These are phyloP conservation scores for Phaeosphaeria sp. DNA, from an alignment of 2,329 filamentous ascomycete species.

Conservation along the genomic window DNA sequence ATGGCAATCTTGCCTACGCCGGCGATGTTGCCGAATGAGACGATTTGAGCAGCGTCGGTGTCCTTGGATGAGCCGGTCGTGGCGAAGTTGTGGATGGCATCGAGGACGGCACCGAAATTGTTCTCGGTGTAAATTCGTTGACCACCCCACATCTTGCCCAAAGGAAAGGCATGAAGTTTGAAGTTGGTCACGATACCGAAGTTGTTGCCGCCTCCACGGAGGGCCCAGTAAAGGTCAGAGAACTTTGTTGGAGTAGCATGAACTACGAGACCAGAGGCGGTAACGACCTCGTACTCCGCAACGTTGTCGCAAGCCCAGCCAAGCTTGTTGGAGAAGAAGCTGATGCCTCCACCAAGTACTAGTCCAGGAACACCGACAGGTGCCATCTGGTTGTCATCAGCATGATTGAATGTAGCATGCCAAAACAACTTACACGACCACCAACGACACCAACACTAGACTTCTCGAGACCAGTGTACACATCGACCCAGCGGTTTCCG, in stretches of 20 bases:
- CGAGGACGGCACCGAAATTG: constrained; percentile 18
- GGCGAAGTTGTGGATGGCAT: constrained; percentile 19
- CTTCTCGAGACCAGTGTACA: constrained; percentile 38
- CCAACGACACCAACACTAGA: constrained; percentile 38
- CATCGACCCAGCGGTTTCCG: constrained; percentile 44
- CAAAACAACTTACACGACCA: constrained; percentile 33
- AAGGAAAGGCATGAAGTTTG: constrained; percentile 23
- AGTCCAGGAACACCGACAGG: constrained; percentile 43
- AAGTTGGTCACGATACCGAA: constrained; percentile 44
- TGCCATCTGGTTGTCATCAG: constrained; percentile 20
- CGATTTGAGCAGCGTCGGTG: constrained; percentile 33
- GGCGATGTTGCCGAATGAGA: constrained; percentile 9
- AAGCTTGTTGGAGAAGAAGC: constrained; percentile 27
- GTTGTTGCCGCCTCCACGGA: constrained; percentile 40
- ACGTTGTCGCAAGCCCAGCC: constrained; percentile 42
- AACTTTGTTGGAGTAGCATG: constrained; percentile 26
- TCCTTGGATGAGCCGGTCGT: constrained; percentile 22
- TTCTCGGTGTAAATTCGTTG: constrained; percentile 7
- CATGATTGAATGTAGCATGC: neutral
- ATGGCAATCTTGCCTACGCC: constrained; percentile 28
- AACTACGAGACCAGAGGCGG: constrained; percentile 32
- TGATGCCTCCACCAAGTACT: constrained; percentile 36
- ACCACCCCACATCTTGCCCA: constrained; percentile 32
- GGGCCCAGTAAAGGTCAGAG: constrained; percentile 37
- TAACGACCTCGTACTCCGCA: constrained; percentile 37